phyloP scores from a whole-genome alignment of 805 yeast species.

The Starmerella bacillaris region DNA sequence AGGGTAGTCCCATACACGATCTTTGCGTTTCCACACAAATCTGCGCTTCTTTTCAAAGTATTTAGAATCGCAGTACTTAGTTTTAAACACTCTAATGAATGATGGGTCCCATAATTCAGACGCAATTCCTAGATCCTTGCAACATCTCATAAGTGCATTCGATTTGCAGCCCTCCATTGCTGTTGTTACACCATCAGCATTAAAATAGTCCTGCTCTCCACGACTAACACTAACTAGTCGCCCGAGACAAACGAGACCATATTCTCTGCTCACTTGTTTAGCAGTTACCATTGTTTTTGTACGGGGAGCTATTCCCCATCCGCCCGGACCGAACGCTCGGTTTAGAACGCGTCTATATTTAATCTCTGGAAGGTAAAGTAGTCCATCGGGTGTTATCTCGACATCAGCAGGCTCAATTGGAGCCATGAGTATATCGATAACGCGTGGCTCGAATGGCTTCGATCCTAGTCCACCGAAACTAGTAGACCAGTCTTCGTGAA shows the following conservation, averaged over 20 bases:
- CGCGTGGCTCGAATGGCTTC: slow-evolving; percentile 48
- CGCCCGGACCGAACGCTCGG: slow-evolving; percentile 93
- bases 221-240: slow-evolving; percentile 79
- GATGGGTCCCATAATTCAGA: slow-evolving; percentile 95
- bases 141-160: slow-evolving; percentile 93
- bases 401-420: slow-evolving; percentile 54
- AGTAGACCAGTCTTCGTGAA: slow-evolving; percentile 50
- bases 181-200: slow-evolving; percentile 72
- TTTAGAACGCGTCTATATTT: slow-evolving; percentile 81
- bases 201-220: slow-evolving; percentile 88
- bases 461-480: slow-evolving; percentile 76
- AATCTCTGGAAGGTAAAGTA: slow-evolving; percentile 82
- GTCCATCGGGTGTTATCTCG: slow-evolving; percentile 91
- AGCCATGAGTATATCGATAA: slow-evolving; percentile 42
- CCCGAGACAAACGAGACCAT: slow-evolving; percentile 73
- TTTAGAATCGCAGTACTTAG: slow-evolving; percentile 52
- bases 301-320: slow-evolving; percentile 95
- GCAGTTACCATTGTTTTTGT: slow-evolving; percentile 65
- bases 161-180: slow-evolving; percentile 96
- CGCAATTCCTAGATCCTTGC: slow-evolving; percentile 92
- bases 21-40: slow-evolving; percentile 81
- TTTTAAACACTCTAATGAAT: slow-evolving; percentile 56
- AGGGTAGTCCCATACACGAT: slow-evolving; percentile 69
- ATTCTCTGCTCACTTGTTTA: slow-evolving; percentile 69
- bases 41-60: slow-evolving; percentile 65